phyloP scores from a whole-genome alignment of 2,329 filamentous ascomycete species.

The Cercospora sojina region DNA sequence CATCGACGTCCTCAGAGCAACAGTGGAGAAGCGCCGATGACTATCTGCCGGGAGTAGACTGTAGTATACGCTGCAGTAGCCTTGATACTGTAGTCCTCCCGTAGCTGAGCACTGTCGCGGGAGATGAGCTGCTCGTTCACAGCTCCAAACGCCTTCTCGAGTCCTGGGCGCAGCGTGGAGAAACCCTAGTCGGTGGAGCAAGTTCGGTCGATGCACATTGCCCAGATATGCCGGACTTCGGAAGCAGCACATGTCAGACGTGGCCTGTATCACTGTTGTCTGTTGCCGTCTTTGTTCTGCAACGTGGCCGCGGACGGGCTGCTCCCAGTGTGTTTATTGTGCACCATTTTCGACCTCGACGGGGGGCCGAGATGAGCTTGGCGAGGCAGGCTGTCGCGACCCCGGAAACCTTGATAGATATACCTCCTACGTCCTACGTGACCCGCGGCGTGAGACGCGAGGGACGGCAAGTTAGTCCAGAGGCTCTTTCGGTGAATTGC shows the following conservation, averaged over 20 bases:
- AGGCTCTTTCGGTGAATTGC: conserved; percentile 4
- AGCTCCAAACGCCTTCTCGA: neutral
- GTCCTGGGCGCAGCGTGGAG: neutral
- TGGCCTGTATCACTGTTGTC: neutral
- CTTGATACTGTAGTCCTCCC: neutral
- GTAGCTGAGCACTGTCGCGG: neutral
- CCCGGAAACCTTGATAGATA: conserved; percentile 15
- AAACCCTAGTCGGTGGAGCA: neutral
- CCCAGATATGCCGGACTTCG: neutral
- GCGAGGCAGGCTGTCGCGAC: neutral
- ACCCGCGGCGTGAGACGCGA: neutral
- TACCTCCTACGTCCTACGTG: neutral
- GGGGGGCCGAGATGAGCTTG: conserved; percentile 21
- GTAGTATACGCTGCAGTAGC: conserved; percentile 25
- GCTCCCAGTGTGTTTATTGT: neutral
- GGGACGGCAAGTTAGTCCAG: neutral
- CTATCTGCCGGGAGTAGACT: conserved; percentile 26
- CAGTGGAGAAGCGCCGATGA: conserved; percentile 65
- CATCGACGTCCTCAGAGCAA: conserved; percentile 74
- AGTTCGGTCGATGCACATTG: neutral
- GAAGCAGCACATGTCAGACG: neutral
- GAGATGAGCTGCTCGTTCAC: neutral
- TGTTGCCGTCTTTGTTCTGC: conserved; percentile 1
- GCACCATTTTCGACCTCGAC: neutral
- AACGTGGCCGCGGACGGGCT: neutral